A percentile compares a stretch with the other conserved stretches of the same genome.
These are phyloP conservation scores for Hypsizygus marmoreus DNA, from an alignment of 768 basidiomycete species.

Conservation along the genomic window DNA sequence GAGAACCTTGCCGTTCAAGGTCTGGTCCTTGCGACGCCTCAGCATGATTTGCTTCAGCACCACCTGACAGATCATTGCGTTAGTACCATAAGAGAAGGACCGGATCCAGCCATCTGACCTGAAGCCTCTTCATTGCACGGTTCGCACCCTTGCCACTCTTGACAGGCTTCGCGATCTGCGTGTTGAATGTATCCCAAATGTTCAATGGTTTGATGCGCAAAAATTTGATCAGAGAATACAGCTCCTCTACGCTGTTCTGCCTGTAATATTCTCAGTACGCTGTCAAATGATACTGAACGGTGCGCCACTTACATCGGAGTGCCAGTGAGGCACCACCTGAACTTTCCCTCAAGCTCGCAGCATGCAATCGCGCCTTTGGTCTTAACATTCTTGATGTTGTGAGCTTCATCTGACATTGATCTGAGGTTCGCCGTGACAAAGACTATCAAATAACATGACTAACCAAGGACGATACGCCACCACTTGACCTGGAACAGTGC, in stretches of 20 bases:
- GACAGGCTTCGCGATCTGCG: conserved; percentile 77
- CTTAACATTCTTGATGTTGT: conserved; percentile 88
- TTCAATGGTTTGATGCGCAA: conserved; percentile 81
- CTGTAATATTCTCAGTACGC: conserved; percentile 41
- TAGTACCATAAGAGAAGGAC: neutral
- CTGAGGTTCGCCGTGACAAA: too few relatives aligned
- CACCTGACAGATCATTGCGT: conserved; percentile 42
- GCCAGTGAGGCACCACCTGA: conserved; percentile 87
- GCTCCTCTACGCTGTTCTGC: conserved; percentile 90
- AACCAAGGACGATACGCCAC: conserved; percentile 86
- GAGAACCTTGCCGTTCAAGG: conserved; percentile 77
- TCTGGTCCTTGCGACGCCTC: conserved; percentile 75
- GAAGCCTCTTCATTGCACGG: conserved; percentile 82
- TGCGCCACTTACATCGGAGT: conserved; percentile 62
- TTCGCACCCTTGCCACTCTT: conserved; percentile 60
- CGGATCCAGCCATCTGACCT: conserved; percentile 42
- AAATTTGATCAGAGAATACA: conserved; percentile 90
- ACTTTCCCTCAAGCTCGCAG: conserved; percentile 74
- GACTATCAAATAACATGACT: too few relatives aligned
- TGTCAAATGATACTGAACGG: conserved; percentile 16
- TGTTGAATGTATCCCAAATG: conserved; percentile 78
- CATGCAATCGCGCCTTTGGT: conserved; percentile 81
- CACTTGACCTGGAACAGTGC: conserved; percentile 80
- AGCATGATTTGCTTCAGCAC: conserved; percentile 89
- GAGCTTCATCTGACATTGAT: conserved; percentile 95